phyloP scores from a whole-genome alignment of 2,329 filamentous ascomycete genomes.

The Simplicillium aogashimaense region DNA sequence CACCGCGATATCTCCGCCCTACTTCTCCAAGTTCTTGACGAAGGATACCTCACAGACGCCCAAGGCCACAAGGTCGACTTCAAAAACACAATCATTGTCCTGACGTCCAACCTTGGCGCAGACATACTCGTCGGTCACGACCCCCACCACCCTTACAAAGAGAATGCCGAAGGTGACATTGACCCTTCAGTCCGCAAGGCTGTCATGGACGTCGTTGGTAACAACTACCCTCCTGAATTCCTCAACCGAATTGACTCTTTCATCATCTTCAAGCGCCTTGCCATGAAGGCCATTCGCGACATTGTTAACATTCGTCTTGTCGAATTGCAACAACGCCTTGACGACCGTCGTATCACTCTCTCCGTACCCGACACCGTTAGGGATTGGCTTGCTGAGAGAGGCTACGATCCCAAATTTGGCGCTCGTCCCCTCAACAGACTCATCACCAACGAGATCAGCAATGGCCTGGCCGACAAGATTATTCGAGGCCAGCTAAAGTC shows the following conservation, averaged over 20 bases:
- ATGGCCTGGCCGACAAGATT: conserved; percentile 81
- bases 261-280: conserved; percentile 87
- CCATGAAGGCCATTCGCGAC: conserved; percentile 67
- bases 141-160: conserved; percentile 51
- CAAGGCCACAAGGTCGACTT: conserved; percentile 97
- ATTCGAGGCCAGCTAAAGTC: conserved; percentile 73
- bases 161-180: conserved; percentile 57
- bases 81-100: conserved; percentile 89
- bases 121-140: conserved; percentile 78
- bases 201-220: conserved; percentile 80
- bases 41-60: conserved; percentile 89
- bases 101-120: conserved; percentile 91
- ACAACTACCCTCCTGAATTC: conserved; percentile 79
- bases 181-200: conserved; percentile 62
- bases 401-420: conserved; percentile 87
- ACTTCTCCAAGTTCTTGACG: conserved; percentile 87
- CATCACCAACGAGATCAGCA: conserved; percentile 83
- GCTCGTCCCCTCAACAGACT: conserved; percentile 84
- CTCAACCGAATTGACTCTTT: conserved; percentile 95
- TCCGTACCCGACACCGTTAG: conserved; percentile 62
- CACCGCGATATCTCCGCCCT: conserved; percentile 90
- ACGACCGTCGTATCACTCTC: conserved; percentile 75
- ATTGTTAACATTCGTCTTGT: conserved; percentile 87
- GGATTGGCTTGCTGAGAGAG: conserved; percentile 78
- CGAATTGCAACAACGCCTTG: conserved; percentile 73